Evolutionary conservation across 2,329 filamentous ascomycete genomes (phyloP).

Genomic region (Byssoonygena ceratinophila): DNA sequence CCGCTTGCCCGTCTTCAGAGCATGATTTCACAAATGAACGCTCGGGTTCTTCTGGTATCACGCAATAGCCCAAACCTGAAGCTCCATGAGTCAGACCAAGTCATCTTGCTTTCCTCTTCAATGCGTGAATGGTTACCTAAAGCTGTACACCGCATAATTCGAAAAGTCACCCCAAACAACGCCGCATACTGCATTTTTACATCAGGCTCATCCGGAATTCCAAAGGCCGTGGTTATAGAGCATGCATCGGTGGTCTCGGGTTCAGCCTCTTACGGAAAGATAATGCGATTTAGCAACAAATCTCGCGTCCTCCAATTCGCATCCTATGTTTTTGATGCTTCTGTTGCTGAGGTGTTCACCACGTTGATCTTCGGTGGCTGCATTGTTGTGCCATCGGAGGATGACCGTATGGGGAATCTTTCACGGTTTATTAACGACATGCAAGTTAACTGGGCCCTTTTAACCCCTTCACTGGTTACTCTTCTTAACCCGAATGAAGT

Average conservation of each 20-base stretch:
- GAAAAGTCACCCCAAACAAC: constrained; percentile 27
- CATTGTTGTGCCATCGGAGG: constrained; percentile 35
- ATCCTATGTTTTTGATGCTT: constrained; percentile 79
- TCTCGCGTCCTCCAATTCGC: constrained; percentile 65
- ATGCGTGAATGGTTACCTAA: neutral
- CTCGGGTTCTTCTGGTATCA: constrained; percentile 40
- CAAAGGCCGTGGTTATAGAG: constrained; percentile 14
- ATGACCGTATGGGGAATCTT: constrained; percentile 34
- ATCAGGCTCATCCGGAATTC: constrained; percentile 20
- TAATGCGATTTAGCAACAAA: constrained; percentile 30
- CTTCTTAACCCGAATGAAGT: constrained; percentile 30
- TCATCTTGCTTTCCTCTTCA: neutral
- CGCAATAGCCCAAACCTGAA: neutral
- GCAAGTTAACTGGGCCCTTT: constrained; percentile 38
- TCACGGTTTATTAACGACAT: neutral
- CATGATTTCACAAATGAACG: constrained; percentile 45
- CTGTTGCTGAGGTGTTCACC: constrained; percentile 71
- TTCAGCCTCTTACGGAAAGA: constrained; percentile 34
- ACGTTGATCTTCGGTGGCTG: constrained; percentile 28
- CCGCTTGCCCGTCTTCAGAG: constrained; percentile 33
- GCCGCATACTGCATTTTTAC: constrained; percentile 38
- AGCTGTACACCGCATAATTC: neutral
- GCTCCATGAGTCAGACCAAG: neutral
- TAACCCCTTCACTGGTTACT: constrained; percentile 47
- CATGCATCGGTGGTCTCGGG: constrained; percentile 26